Evolutionary conservation across 805 yeast genomes (phyloP).

Genomic region (Candida stauntonica): DNA sequence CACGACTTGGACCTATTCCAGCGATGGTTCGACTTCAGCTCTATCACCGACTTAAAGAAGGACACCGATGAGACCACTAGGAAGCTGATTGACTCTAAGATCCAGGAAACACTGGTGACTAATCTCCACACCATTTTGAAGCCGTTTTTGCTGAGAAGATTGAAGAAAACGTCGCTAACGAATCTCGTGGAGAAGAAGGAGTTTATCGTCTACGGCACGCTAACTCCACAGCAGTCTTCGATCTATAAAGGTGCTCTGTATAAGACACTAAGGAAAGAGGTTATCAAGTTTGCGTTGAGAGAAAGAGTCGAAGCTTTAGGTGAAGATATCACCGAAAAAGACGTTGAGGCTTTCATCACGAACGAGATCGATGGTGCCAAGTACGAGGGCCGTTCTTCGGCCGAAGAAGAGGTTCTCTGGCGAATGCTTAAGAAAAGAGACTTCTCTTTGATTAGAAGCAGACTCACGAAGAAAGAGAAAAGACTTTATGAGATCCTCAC

Average conservation of each 20-base stretch:
- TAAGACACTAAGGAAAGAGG: conserved; percentile 38
- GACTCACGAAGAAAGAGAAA: conserved; percentile 9
- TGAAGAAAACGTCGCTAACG: conserved; percentile 68
- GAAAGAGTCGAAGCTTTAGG: conserved; percentile 47
- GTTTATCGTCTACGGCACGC: conserved; percentile 69
- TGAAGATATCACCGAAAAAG: conserved; percentile 20
- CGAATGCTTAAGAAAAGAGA: conserved; percentile 14
- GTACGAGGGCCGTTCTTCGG: conserved; percentile 14
- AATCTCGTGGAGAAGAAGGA: conserved; percentile 87
- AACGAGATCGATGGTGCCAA: conserved; percentile 32
- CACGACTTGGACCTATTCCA: conserved; percentile 86
- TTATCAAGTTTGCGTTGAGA: conserved; percentile 43
- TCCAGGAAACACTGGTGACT: conserved; percentile 58
- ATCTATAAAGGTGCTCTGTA: conserved; percentile 52
- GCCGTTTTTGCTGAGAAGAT: conserved; percentile 80
- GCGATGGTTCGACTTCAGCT: conserved; percentile 88
- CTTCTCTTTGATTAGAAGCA: neutral
- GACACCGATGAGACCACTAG: conserved; percentile 36
- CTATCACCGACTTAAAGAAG: conserved; percentile 39
- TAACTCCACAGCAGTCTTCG: conserved; percentile 59
- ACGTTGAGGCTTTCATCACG: conserved; percentile 41
- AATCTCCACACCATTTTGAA: conserved; percentile 83
- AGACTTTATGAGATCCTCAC: conserved; percentile 12
- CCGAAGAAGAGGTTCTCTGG: conserved; percentile 15
- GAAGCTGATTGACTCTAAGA: conserved; percentile 50